These are phyloP conservation scores for Ligustrum vulgare DNA, from an alignment of 257 asterid species.

Conservation along the genomic window DNA sequence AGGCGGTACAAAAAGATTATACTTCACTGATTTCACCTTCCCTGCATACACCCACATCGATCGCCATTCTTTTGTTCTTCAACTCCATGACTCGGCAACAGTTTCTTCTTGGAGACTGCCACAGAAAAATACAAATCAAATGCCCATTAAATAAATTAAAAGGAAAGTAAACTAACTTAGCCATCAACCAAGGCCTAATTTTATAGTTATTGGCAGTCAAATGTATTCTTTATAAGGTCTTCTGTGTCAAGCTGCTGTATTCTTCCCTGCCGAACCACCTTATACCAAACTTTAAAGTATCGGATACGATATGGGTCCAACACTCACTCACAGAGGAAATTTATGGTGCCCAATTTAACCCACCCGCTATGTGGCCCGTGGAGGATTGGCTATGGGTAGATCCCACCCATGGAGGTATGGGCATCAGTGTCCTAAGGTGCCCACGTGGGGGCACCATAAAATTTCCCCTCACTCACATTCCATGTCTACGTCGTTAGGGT, in stretches of 20 bases:
- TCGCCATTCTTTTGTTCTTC: slow-evolving; percentile 41
- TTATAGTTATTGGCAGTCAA: background rate
- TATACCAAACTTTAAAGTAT: too few relatives aligned
- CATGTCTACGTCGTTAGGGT: background rate
- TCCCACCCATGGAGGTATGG: too few relatives aligned
- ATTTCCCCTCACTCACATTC: too few relatives aligned
- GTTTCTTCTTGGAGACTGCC: slow-evolving; percentile 84
- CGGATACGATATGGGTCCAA: too few relatives aligned
- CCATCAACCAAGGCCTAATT: background rate
- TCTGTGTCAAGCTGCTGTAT: slow-evolving; percentile 19
- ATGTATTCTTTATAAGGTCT: background rate
- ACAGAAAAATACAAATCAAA: slow-evolving; percentile 16
- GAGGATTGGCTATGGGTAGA: too few relatives aligned
- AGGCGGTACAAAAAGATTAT: slow-evolving; percentile 16
- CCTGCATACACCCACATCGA: slow-evolving; percentile 68
- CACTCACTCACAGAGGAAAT: too few relatives aligned
- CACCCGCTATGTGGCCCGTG: too few relatives aligned
- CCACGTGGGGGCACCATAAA: too few relatives aligned
- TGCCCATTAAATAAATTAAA: background rate
- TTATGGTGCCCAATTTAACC: too few relatives aligned
- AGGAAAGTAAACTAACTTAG: background rate
- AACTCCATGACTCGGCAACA: slow-evolving; percentile 69
- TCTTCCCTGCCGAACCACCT: background rate
- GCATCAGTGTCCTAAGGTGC: too few relatives aligned
- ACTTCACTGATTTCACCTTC: slow-evolving; percentile 71